phyloP scores from a whole-genome alignment of 2,329 filamentous ascomycete species.

The Pochonia chlamydosporia region DNA sequence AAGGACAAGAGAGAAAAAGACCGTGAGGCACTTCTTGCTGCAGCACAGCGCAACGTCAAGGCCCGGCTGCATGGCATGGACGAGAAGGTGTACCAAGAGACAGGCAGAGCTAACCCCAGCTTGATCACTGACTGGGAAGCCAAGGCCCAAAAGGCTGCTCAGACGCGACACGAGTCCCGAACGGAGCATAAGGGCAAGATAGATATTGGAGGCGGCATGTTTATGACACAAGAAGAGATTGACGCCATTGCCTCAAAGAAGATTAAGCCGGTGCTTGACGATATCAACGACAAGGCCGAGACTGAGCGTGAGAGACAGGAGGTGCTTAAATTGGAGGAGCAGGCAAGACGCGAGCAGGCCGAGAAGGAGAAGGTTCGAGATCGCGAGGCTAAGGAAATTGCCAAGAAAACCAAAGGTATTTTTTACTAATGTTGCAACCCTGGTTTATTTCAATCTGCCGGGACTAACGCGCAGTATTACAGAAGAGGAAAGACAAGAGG shows the following conservation, averaged over 20 bases:
- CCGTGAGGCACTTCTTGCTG: constrained; percentile 67
- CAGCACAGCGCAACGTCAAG: constrained; percentile 81
- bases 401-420: constrained; percentile 53
- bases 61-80: constrained; percentile 75
- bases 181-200: constrained; percentile 49
- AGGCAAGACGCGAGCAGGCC: constrained; percentile 47
- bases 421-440: neutral
- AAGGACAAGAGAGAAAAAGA: constrained; percentile 69
- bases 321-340: constrained; percentile 57
- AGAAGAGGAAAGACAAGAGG: constrained; percentile 42
- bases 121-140: constrained; percentile 73
- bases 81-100: constrained; percentile 69
- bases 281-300: constrained; percentile 76
- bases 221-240: constrained; percentile 71
- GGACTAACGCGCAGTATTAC: constrained; percentile 9
- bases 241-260: constrained; percentile 71
- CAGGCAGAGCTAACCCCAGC: constrained; percentile 64
- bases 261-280: constrained; percentile 77
- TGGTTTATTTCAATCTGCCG: neutral
- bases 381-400: constrained; percentile 46
- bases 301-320: constrained; percentile 62
- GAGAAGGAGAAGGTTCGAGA: constrained; percentile 42
- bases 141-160: constrained; percentile 65
- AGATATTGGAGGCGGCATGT: constrained; percentile 74
- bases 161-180: constrained; percentile 57